phyloP scores from a whole-genome alignment of 176 grass and related monocot genomes.

The Avena eriantha region DNA sequence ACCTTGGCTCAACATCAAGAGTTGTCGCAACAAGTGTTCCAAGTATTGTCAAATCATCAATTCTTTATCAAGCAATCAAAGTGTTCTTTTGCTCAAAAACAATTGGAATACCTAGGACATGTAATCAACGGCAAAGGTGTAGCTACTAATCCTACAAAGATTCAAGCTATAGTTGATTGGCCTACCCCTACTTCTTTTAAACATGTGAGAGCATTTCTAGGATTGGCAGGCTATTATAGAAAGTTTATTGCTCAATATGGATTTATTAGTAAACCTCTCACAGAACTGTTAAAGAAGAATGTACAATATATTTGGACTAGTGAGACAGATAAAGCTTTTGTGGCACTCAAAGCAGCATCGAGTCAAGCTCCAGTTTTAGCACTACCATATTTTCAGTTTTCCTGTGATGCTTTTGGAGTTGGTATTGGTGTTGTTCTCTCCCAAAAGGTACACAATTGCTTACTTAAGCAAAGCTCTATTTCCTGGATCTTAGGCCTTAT shows the following conservation, averaged over 20 bases:
- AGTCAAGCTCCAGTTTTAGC: not conserved
- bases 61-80: not conserved
- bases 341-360: too few species aligned
- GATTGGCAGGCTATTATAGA: too few species aligned
- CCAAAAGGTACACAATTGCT: too few species aligned
- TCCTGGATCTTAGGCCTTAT: too few species aligned
- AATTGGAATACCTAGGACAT: not conserved
- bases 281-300: not conserved
- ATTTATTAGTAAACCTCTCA: not conserved
- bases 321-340: too few species aligned
- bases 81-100: not conserved
- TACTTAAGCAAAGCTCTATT: too few species aligned
- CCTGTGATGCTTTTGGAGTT: not conserved
- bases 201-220: not conserved
- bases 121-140: not conserved
- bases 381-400: not conserved
- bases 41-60: too few species aligned
- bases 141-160: not conserved
- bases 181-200: fast-evolving
- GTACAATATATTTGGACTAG: not conserved
- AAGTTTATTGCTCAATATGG: not conserved
- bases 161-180: not conserved
- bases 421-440: too few species aligned
- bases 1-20: too few species aligned
- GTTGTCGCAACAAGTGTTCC: too few species aligned